Evolutionary conservation across 176 grass and related monocot genomes (phyloP), one percentile per base, ranked within the genome.

Genomic region (Avena sativa): DNA sequence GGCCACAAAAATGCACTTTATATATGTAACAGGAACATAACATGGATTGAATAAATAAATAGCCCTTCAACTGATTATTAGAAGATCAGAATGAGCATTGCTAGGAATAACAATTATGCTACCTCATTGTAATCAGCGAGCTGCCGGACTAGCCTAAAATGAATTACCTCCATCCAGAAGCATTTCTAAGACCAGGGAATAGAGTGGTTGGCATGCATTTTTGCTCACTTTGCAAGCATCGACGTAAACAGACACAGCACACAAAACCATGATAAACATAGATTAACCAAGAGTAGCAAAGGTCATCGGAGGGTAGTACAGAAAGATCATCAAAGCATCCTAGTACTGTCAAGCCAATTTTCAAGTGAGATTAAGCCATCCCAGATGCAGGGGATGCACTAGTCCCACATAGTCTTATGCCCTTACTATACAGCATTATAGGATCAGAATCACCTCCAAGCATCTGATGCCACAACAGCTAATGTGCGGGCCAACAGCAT

Each of bases 381-480:
- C 20, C 64, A n/a, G 85, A 81, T 82, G 71, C 46, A 64, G 62
- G 73, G 38, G 40, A 28, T 81, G 60, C 51, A 52, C 12, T 17
- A 80, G 13, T 62, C 28, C 28, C 34, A 66, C 40, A 53, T 49
- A 73, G n/a, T 75, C 49, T 30, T 36, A 67, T 32, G 66, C 79
- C 26, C 64, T 68, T 84, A 62, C 50, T 55, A 53, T 82, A 65
- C 32, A 88, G 78, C 86, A 88, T 83, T 71, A 56, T 58, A 56
- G 86, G 32, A 86, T 86, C 48, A 7, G 72, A 86, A 89, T 82
- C 71, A 79, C 47, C 56, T 36, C 46, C 48, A 72, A 66, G 74
- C 74, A 91, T 91, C 65, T 47, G 50, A 90, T 66, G 70, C 63
- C 60, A 19, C 62, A 81, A 5, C 65, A 80, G 73, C 47, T 73